phyloP scores from a whole-genome alignment of 768 basidiomycete species.

The Auriscalpium vulgare region DNA sequence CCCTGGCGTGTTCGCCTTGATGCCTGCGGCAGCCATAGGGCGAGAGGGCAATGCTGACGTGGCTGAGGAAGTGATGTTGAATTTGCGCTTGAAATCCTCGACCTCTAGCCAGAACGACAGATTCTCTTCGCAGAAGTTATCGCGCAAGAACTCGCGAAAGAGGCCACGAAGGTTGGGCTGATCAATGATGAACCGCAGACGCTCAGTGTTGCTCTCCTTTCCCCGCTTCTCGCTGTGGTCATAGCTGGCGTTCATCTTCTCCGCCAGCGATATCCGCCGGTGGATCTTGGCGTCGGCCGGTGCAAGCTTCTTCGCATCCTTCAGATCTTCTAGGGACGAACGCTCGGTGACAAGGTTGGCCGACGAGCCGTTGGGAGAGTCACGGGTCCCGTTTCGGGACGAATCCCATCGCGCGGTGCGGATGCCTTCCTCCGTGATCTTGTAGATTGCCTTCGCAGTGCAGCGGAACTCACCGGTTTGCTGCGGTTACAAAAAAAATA shows the following conservation, averaged over 20 bases:
- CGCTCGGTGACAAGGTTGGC: constrained; percentile 47
- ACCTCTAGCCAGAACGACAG: constrained; percentile 96
- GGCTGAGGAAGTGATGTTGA: constrained; percentile 79
- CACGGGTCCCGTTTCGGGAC: constrained; percentile 28
- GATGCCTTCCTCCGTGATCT: constrained; percentile 86
- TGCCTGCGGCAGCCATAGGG: constrained; percentile 26
- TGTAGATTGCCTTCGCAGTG: constrained; percentile 92
- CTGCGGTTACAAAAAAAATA: constrained; percentile 29
- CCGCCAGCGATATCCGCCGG: constrained; percentile 69
- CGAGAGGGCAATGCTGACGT: constrained; percentile 39
- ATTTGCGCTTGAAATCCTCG: constrained; percentile 93
- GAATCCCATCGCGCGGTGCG: constrained; percentile 79
- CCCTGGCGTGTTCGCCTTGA: constrained; percentile 49
- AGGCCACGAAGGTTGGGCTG: constrained; percentile 81
- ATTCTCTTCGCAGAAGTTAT: constrained; percentile 98
- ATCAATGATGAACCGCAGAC: constrained; percentile 85
- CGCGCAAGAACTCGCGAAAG: constrained; percentile 90
- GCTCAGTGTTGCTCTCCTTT: constrained; percentile 90
- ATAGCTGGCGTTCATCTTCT: constrained; percentile 54
- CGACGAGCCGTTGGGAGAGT: constrained; percentile 61
- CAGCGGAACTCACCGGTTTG: constrained; percentile 95
- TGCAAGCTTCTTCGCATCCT: constrained; percentile 21
- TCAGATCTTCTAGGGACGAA: constrained; percentile 52
- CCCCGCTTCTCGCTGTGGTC: constrained; percentile 42
- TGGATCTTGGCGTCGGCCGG: constrained; percentile 60